phyloP scores from a whole-genome alignment of 148 eudicot genomes.

The Persicaria tinctoria region DNA sequence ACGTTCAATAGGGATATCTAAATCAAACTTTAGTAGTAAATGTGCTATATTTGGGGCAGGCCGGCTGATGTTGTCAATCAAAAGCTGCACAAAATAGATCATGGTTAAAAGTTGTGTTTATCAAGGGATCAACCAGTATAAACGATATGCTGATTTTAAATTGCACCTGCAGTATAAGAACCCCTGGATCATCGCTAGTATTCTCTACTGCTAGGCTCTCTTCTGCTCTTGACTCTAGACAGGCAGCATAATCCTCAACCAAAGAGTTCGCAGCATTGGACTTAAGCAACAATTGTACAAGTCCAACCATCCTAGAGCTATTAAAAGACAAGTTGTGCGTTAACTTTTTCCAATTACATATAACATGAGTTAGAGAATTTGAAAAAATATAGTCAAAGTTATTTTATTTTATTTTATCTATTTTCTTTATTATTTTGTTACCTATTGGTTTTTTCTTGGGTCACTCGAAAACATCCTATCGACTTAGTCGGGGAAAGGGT shows the following conservation, averaged over 20 bases:
- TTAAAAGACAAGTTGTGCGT: slow-evolving; percentile 1
- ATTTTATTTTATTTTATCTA: neutral
- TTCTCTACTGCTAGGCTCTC: slow-evolving; percentile 73
- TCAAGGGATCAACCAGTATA: neutral
- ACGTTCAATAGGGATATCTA: slow-evolving; percentile 69
- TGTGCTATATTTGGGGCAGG: slow-evolving; percentile 94
- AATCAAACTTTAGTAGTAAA: slow-evolving; percentile 83
- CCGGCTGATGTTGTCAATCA: slow-evolving; percentile 76
- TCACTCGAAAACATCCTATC: no score
- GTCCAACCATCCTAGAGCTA: slow-evolving; percentile 92
- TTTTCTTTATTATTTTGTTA: no score
- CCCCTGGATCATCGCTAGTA: slow-evolving; percentile 78
- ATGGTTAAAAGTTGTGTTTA: neutral
- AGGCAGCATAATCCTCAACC: slow-evolving; percentile 96
- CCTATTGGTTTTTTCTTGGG: no score
- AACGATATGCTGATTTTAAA: neutral
- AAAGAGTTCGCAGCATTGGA: slow-evolving; percentile 63
- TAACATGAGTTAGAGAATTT: neutral
- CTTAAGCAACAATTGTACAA: slow-evolving; percentile 71
- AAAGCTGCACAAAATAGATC: slow-evolving; percentile 43
- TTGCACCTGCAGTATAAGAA: slow-evolving; percentile 77
- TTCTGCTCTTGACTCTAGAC: slow-evolving; percentile 83
- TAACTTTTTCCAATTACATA: neutral
- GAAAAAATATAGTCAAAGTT: neutral
- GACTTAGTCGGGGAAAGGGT: no score